Evolutionary conservation across 1,284 basidiomycete genomes (phyloP).

Genomic region (Ganoderma lingzhi): DNA sequence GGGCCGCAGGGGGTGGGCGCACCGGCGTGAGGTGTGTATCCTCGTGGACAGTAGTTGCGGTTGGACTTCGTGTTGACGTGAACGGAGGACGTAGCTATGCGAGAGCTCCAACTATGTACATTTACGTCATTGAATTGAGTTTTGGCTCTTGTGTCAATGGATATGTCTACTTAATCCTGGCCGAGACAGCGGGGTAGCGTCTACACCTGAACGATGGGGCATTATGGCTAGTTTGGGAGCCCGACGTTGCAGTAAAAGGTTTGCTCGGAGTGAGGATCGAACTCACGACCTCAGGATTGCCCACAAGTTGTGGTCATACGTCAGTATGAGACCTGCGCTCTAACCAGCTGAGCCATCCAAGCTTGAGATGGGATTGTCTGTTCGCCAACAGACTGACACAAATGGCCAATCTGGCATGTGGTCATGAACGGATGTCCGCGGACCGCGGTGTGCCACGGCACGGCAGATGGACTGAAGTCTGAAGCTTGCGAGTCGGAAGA

Average conservation of each 20-base stretch:
- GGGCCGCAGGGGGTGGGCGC: constrained; percentile 41
- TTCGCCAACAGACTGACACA: background rate
- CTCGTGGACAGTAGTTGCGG: background rate
- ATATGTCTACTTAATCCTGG: too few species aligned
- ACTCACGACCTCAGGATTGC: constrained; percentile 36
- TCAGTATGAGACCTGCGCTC: constrained; percentile 33
- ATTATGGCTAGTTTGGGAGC: too few species aligned
- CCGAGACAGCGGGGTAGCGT: too few species aligned
- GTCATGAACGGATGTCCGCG: constrained; percentile 3
- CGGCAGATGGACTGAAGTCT: background rate
- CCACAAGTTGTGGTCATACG: constrained; percentile 20
- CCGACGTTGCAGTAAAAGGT: background rate
- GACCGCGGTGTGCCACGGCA: too few species aligned
- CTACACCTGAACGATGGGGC: background rate
- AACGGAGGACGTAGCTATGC: background rate
- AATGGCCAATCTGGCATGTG: background rate
- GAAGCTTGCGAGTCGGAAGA: background rate
- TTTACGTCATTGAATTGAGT: background rate
- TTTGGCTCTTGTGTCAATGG: background rate
- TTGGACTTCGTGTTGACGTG: background rate
- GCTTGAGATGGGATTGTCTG: constrained; percentile 1
- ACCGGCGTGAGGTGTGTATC: constrained; percentile 28
- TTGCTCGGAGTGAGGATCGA: constrained; percentile 35
- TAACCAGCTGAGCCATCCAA: constrained; percentile 36
- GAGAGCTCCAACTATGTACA: background rate